Percentiles rank a stretch among this genome's conserved stretches.
Conservation (phyloP, 768 basidiomycete genomes). For the Trametes elegans region DNA sequence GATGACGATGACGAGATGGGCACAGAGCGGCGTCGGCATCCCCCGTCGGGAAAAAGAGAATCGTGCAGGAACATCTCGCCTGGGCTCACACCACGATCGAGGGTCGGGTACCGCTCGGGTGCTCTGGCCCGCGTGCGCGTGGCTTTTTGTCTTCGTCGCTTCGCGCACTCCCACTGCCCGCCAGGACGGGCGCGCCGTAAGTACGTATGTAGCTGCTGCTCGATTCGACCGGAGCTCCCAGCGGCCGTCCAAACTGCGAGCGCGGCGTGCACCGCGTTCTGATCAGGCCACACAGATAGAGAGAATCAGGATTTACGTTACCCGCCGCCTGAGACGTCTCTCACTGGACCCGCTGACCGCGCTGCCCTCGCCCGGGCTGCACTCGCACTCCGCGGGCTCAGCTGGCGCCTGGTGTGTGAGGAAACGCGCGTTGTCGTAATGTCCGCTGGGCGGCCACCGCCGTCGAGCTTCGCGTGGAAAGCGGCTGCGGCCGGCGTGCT, state of each 20-base stretch:
- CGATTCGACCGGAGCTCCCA: background rate
- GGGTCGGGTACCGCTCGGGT: background rate
- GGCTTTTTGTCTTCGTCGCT: constrained; percentile 5
- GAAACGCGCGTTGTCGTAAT: constrained; percentile 12
- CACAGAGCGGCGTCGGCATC: no score
- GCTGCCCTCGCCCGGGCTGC: no score
- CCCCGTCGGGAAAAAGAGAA: no score
- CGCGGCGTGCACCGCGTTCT: constrained; percentile 9
- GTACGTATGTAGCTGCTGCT: background rate
- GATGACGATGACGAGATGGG: no score
- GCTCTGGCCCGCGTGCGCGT: constrained; percentile 4
- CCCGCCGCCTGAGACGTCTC: background rate
- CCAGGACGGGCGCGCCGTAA: constrained; percentile 4
- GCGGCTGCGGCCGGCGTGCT: background rate
- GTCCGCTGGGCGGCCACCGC: background rate
- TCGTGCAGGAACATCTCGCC: no score
- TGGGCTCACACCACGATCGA: no score
- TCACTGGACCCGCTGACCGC: no score
- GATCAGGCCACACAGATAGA: constrained; percentile 5
- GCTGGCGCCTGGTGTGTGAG: constrained; percentile 3
- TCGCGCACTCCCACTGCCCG: background rate
- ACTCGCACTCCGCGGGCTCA: constrained; percentile 11
- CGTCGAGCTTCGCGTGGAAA: constrained; percentile 14
- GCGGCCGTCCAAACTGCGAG: constrained; percentile 11
- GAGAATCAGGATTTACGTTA: constrained; percentile 19